Percentiles rank a stretch among this genome's conserved stretches.
phyloP scores from a whole-genome alignment of 2,329 filamentous ascomycete genomes.

The Aspergillus bombycis region DNA sequence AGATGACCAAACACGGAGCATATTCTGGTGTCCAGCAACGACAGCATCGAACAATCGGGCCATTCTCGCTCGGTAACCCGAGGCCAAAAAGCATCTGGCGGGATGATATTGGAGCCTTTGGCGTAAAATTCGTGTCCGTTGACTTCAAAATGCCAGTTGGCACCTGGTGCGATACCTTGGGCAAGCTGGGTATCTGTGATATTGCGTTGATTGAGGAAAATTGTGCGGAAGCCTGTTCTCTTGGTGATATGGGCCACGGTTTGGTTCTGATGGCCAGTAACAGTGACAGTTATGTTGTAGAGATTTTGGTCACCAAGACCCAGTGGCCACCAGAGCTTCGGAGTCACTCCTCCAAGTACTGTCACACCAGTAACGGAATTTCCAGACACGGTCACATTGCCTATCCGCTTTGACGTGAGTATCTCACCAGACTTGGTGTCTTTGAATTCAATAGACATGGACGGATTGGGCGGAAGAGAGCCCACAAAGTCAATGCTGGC shows the following conservation, averaged over 20 bases:
- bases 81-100: constrained; percentile 65
- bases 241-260: constrained; percentile 53
- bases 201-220: constrained; percentile 60
- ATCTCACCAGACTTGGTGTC: constrained; percentile 45
- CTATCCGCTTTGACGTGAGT: constrained; percentile 42
- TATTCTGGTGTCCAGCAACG: constrained; percentile 64
- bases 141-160: constrained; percentile 68
- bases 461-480: constrained; percentile 46
- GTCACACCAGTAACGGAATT: constrained; percentile 55
- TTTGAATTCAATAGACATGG: constrained; percentile 52
- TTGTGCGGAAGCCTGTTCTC: constrained; percentile 64
- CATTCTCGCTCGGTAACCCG: constrained; percentile 59
- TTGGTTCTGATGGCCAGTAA: constrained; percentile 43
- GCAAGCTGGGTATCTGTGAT: constrained; percentile 58
- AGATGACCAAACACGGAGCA: constrained; percentile 65
- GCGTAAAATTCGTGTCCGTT: constrained; percentile 67
- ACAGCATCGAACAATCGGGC: constrained; percentile 58
- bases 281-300: constrained; percentile 58
- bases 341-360: constrained; percentile 46
- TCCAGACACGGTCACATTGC: constrained; percentile 45
- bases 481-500: constrained; percentile 63
- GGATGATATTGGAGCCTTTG: constrained; percentile 67
- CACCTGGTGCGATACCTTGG: constrained; percentile 59
- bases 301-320: constrained; percentile 61
- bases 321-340: constrained; percentile 64